Conservation (phyloP, 1,139 yeast genomes). For the Tardiomyces digboiensis region DNA sequence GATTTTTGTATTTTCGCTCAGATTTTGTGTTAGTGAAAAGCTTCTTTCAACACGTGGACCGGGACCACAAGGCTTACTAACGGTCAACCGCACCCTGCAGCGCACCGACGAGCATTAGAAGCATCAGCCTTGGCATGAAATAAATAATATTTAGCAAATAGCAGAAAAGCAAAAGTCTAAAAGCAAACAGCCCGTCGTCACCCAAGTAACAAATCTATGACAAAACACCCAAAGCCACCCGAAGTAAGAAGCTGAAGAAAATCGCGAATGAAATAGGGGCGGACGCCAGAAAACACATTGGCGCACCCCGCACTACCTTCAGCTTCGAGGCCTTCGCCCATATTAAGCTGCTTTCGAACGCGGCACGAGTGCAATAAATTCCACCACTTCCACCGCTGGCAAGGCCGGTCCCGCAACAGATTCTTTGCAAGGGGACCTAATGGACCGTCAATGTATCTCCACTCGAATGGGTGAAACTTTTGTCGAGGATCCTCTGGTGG, state of each 20-base stretch:
- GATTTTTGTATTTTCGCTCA: no score
- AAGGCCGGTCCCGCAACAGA: constrained; percentile 54
- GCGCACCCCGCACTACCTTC: constrained; percentile 40
- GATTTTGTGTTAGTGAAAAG: no score
- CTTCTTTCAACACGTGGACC: no score
- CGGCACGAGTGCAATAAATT: constrained; percentile 65
- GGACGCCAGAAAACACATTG: constrained; percentile 2
- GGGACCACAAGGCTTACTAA: no score
- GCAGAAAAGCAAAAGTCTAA: no score
- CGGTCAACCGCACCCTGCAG: no score
- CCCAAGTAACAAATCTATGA: background rate
- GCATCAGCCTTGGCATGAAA: no score
- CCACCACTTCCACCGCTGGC: constrained; percentile 88
- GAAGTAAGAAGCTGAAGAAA: background rate
- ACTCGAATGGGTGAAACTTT: constrained; percentile 78
- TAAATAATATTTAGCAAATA: no score
- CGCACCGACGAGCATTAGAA: no score
- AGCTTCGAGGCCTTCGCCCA: constrained; percentile 84
- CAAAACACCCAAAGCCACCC: background rate
- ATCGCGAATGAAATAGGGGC: background rate
- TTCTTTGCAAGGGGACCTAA: constrained; percentile 80
- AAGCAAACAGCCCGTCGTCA: no score
- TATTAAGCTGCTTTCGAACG: constrained; percentile 58
- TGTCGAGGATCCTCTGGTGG: constrained; percentile 66
- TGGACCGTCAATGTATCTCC: constrained; percentile 89